Base-by-base conservation (phyloP, 2,329 filamentous ascomycete genomes). In the Cladosporium sp. region DNA sequence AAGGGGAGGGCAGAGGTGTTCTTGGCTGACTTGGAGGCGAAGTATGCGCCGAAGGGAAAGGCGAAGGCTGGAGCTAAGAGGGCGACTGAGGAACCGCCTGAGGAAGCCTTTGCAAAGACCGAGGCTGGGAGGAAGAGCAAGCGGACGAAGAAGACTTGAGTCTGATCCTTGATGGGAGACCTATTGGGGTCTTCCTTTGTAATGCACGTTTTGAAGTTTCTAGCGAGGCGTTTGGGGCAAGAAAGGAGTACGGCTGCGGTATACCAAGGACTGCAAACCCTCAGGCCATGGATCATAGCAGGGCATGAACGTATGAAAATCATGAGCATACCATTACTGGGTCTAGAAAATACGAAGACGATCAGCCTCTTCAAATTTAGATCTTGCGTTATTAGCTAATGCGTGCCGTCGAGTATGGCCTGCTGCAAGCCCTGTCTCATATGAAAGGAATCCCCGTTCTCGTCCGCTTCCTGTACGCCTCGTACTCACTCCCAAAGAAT, bases 401-500 rank as follows among this genome's bases (percentile, higher is more conserved):
- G 16, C 16, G 16, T 18, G 16, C 16, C 22, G 7, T 28, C 22
- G 22, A 28, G 4, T 28, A 28, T 7, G 7, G 22, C 22, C 7
- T 28, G 22, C 22, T 28, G 22, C 22, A 7, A 28, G 22, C 22
- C n/a, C 34, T 9, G 9, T 41, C 4, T 52, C 34, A 46, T 18
- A 92, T 84, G 56, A 95, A 87, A 0, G 92, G 93, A 62, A 98
- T 95, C 65, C 83, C 82, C 8, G 90, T 88, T 41, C 79, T 77
- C 4, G 91, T 91, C 53, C 76, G 77, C 64, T 78, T 78, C 61
- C 80, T 79, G 66, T 95, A 98, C 14, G 81, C 70, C 16, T 82
- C 71, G 68, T 97, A 98, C 45, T 95, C 85, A 7, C 86, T 76
- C 0, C 86, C 86, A 67, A 97, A 98, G 72, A 97, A 96, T 11